Conservation (phyloP, 768 basidiomycete genomes). For the Nidula microcarpa region DNA sequence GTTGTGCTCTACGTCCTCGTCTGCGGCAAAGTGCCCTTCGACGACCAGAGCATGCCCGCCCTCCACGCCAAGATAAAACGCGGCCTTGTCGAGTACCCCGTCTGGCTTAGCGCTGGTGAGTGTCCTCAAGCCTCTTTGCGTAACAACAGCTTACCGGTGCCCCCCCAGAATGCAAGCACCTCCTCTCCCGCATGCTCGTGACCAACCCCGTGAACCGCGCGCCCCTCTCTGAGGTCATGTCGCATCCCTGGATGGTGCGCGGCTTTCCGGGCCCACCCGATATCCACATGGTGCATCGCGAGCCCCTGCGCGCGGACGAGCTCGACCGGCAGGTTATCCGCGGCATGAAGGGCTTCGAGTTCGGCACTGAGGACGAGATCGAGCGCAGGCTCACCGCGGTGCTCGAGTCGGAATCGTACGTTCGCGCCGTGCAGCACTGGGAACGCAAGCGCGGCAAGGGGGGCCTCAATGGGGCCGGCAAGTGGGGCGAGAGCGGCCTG, state of each 20-base stretch:
- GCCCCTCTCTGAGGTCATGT: constrained; percentile 77
- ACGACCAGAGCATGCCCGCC: constrained; percentile 99
- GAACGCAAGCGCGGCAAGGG: constrained; percentile 58
- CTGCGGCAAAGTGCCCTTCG: constrained; percentile 98
- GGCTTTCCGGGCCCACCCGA: constrained; percentile 80
- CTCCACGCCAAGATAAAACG: constrained; percentile 99
- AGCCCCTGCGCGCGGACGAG: constrained; percentile 86
- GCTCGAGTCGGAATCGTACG: constrained; percentile 76
- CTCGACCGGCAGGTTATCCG: constrained; percentile 83
- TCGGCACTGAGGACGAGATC: constrained; percentile 86
- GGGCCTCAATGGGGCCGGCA: constrained; percentile 27
- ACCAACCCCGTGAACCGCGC: constrained; percentile 88
- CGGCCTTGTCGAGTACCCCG: constrained; percentile 94
- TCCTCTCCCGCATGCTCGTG: constrained; percentile 94
- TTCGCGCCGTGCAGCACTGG: constrained; percentile 71
- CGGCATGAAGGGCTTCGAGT: constrained; percentile 96
- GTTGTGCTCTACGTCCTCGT: constrained; percentile 97
- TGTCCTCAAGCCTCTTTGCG: constrained; percentile 7
- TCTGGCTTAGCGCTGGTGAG: constrained; percentile 91
- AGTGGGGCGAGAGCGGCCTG: constrained; percentile 49
- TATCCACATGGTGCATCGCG: constrained; percentile 82
- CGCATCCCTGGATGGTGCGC: constrained; percentile 90
- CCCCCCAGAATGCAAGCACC: constrained; percentile 82
- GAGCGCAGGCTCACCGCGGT: constrained; percentile 68
- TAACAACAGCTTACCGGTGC: constrained; percentile 6